Conservation (phyloP, 2,329 filamentous ascomycete species). For the Byssochlamys sp. region DNA sequence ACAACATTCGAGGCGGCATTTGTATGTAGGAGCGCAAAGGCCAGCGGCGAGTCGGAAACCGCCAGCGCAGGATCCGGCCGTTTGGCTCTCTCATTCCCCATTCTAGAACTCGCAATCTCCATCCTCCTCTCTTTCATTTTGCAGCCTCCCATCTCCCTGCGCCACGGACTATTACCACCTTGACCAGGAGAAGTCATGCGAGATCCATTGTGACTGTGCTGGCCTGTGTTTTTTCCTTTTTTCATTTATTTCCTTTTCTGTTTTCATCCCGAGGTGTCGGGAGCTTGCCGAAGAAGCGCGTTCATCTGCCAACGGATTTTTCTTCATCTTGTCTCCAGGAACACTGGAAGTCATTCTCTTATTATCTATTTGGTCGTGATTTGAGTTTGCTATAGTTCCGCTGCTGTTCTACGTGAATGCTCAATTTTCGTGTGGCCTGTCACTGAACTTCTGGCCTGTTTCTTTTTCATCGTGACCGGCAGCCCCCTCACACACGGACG, state of each 20-base stretch:
- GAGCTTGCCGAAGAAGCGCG: neutral
- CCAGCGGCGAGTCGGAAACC: neutral
- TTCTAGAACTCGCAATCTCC: neutral
- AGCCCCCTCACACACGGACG: neutral
- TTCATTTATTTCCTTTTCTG: neutral
- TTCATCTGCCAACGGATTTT: neutral
- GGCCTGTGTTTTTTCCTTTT: neutral
- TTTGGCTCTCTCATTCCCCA: neutral
- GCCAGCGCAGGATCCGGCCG: neutral
- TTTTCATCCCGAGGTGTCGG: neutral
- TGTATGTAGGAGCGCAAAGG: neutral
- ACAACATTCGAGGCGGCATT: neutral
- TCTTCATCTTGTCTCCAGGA: neutral
- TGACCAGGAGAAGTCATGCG: neutral
- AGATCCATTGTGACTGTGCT: neutral
- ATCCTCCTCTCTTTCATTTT: neutral
- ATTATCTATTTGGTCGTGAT: neutral
- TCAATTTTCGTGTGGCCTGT: neutral
- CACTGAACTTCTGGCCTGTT: constrained; percentile 1
- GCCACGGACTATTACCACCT: neutral
- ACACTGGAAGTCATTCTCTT: neutral
- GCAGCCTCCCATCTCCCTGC: neutral
- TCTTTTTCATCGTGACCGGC: neutral
- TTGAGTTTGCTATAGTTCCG: neutral
- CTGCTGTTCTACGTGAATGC: neutral